A percentile compares a stretch with the other conserved stretches of the same genome.
Conservation (phyloP, 768 basidiomycete species). For the Mycena floridula region DNA sequence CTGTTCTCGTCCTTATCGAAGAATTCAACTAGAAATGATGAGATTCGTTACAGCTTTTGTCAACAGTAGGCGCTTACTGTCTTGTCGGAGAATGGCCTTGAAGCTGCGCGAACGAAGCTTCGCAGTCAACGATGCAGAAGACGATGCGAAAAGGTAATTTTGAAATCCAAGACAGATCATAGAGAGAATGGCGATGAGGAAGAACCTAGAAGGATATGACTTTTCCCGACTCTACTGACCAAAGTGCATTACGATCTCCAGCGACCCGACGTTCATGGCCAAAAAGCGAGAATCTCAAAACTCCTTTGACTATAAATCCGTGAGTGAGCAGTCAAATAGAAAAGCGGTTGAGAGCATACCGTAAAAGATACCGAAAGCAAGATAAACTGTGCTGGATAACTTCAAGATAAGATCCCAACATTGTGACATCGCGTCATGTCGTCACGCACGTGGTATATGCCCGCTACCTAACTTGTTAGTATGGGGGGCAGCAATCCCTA, state of each 20-base stretch:
- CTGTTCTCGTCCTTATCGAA: conserved; percentile 86
- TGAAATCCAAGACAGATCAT: conserved; percentile 57
- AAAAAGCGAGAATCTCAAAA: conserved; percentile 47
- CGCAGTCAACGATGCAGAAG: conserved; percentile 65
- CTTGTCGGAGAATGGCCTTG: conserved; percentile 80
- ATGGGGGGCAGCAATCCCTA: too few species aligned
- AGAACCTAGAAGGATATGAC: conserved; percentile 44
- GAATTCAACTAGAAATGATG: conserved; percentile 53
- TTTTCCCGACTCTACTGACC: conserved; percentile 26
- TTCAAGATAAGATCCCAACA: too few species aligned
- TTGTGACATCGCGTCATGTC: too few species aligned
- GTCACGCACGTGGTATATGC: too few species aligned
- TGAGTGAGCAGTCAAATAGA: too few species aligned
- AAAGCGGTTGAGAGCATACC: too few species aligned
- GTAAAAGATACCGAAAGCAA: too few species aligned
- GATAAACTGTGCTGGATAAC: too few species aligned
- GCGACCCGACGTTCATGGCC: conserved; percentile 38
- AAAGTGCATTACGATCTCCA: conserved; percentile 70
- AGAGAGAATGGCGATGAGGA: conserved; percentile 72
- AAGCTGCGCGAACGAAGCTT: conserved; percentile 71
- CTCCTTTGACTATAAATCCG: conserved; percentile 57
- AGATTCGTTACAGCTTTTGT: conserved; percentile 2
- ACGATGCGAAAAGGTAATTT: conserved; percentile 59
- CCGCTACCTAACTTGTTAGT: too few species aligned
- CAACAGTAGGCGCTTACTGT: conserved; percentile 50